Evolutionary conservation across 1,139 yeast genomes (phyloP), one percentile per base, ranked within the genome.

Genomic region (Scheffersomyces quercinus): DNA sequence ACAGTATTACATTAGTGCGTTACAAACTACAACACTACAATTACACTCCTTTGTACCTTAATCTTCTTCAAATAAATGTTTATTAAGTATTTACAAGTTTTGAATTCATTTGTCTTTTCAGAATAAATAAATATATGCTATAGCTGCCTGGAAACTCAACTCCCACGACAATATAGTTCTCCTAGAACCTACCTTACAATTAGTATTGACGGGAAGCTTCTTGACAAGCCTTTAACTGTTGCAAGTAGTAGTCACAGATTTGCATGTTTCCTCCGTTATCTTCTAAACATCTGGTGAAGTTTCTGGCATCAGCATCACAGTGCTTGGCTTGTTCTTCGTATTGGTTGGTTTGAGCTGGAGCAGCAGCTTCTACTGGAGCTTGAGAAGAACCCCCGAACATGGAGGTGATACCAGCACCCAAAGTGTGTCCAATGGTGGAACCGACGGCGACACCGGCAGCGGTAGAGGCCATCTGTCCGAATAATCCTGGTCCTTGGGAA

Each of bases 401-500:
- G 41, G 89, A 77, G 43, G 96, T 83, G 57, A 93, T 75, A 59
- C 98, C 98, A 47, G 96, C 96, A 70, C 98, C 97, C 50, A 93
- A 58, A 40, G 98, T 89, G 77, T 93, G 99, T 49, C 99, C 99
- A 48, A 91, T 83, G 51, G 98, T 85, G 45, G 97, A 88, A 60
- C 99, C 99, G 46, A 93, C 97, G 41, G 98, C 99, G 32, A 93
- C 99, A 81, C 99, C 99, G 43, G 98, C 99, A 48, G 99, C 99
- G 44, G 99, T 93, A 37, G 96, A 79, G 29, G 98, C 98, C 98
- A 93, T 93, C 71, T 93, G 96, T 48, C 95, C 88, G 62, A 93
- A 91, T 65, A 93, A 63, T 56, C 98, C 97, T 41, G 99, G 98
- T 29, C 66, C 67, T 54, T 60, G 65, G 28, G 54, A 56, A 37